Conservation (phyloP, 345 rosid species). For the Brassica carinata region DNA sequence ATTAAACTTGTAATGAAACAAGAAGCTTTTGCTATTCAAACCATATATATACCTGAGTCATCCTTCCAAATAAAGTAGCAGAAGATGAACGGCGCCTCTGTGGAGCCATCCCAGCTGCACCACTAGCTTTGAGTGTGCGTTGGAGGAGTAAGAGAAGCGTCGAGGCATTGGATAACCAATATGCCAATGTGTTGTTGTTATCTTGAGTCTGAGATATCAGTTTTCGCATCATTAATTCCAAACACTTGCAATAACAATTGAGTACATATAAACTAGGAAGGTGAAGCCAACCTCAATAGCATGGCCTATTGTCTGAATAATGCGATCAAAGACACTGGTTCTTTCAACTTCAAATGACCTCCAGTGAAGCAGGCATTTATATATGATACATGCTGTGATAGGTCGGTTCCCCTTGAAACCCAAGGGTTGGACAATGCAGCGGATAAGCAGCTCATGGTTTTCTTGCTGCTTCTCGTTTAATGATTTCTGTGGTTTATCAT, state of each 20-base stretch:
- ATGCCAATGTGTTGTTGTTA: slow-evolving; percentile 74
- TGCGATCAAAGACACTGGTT: slow-evolving; percentile 82
- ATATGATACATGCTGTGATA: slow-evolving; percentile 84
- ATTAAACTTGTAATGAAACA: neutral
- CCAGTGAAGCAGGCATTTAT: slow-evolving; percentile 94
- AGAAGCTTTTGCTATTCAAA: neutral
- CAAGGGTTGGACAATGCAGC: slow-evolving; percentile 84
- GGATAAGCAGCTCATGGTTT: slow-evolving; percentile 89
- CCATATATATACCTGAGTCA: slow-evolving; percentile 62
- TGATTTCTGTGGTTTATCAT: slow-evolving; percentile 83
- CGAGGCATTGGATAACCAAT: slow-evolving; percentile 94
- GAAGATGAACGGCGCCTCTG: slow-evolving; percentile 93
- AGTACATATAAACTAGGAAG: neutral
- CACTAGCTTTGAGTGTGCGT: slow-evolving; percentile 88
- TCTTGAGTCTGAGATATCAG: slow-evolving; percentile 55
- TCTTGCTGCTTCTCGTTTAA: slow-evolving; percentile 93
- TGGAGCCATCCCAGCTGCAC: slow-evolving; percentile 95
- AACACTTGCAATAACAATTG: neutral
- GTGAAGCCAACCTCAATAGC: slow-evolving; percentile 70
- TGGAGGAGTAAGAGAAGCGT: slow-evolving; percentile 86
- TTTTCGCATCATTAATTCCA: neutral
- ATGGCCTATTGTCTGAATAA: slow-evolving; percentile 85
- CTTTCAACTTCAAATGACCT: slow-evolving; percentile 94
- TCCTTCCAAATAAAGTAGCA: slow-evolving; percentile 88
- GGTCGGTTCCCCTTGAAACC: slow-evolving; percentile 81